Conservation (phyloP, 2,329 filamentous ascomycete species). For the Sporothrix mexicana region DNA sequence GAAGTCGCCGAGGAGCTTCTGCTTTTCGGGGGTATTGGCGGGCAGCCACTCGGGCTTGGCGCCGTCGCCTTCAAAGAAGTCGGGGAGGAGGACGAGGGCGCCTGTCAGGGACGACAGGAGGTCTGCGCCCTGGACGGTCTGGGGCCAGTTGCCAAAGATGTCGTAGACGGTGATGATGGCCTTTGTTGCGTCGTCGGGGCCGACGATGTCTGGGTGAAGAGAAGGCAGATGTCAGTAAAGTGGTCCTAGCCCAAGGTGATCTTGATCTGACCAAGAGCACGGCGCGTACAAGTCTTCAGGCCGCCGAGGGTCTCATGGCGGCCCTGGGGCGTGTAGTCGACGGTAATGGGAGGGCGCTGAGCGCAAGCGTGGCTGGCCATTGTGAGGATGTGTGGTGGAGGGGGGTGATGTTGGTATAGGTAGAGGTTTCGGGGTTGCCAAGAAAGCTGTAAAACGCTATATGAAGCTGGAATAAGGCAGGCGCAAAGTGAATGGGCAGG, state of each 20-base stretch:
- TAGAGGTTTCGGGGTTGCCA: background rate
- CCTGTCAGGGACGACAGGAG: conserved; percentile 48
- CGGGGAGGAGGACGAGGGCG: conserved; percentile 50
- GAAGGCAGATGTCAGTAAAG: no score
- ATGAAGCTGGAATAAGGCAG: background rate
- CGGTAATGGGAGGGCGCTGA: conserved; percentile 47
- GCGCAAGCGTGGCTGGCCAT: conserved; percentile 43
- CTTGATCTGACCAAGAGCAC: background rate
- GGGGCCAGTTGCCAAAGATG: conserved; percentile 53
- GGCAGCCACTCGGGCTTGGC: conserved; percentile 47
- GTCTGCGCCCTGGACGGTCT: conserved; percentile 57
- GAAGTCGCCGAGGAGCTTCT: conserved; percentile 34
- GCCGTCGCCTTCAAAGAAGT: conserved; percentile 49
- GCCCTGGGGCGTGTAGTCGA: conserved; percentile 51
- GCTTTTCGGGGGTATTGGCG: conserved; percentile 53
- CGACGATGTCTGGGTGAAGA: conserved; percentile 44
- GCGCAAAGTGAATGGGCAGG: background rate
- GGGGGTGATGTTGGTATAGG: background rate
- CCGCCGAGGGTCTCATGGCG: conserved; percentile 49
- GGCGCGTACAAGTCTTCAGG: conserved; percentile 50
- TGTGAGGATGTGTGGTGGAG: background rate
- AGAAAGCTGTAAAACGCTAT: background rate
- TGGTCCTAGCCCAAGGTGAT: no score
- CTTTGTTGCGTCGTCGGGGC: conserved; percentile 44
- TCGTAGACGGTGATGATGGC: conserved; percentile 56